phyloP scores from a whole-genome alignment of 2,329 filamentous ascomycete genomes.

The Ambrosiella beaveri region DNA sequence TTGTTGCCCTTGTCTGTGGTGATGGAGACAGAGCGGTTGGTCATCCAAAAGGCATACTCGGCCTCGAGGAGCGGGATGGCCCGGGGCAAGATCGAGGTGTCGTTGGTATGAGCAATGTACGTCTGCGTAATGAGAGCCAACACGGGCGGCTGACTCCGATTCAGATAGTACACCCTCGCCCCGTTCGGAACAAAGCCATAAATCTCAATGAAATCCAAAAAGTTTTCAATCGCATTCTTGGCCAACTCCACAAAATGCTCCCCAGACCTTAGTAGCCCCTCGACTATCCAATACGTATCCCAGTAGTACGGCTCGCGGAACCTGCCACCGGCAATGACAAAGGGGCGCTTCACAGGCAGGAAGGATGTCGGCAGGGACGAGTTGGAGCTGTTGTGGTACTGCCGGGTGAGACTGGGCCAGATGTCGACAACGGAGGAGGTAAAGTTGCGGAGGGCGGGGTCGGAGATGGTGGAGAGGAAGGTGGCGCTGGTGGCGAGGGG shows the following conservation, averaged over 20 bases:
- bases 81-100: slow-evolving; percentile 37
- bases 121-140: slow-evolving; percentile 47
- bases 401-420: slow-evolving; percentile 49
- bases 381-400: slow-evolving; percentile 38
- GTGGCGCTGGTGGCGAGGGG: slow-evolving; percentile 37
- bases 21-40: slow-evolving; percentile 41
- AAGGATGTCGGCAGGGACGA: slow-evolving; percentile 45
- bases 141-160: slow-evolving; percentile 49
- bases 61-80: slow-evolving; percentile 44
- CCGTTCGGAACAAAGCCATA: slow-evolving; percentile 54
- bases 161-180: slow-evolving; percentile 49
- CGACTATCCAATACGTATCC: slow-evolving; percentile 53
- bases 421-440: slow-evolving; percentile 47
- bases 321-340: slow-evolving; percentile 54
- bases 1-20: slow-evolving; percentile 21
- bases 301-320: slow-evolving; percentile 57
- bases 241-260: slow-evolving; percentile 46
- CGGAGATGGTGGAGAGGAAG: slow-evolving; percentile 40
- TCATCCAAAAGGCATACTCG: slow-evolving; percentile 46
- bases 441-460: slow-evolving; percentile 42
- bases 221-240: slow-evolving; percentile 52
- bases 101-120: slow-evolving; percentile 48
- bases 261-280: slow-evolving; percentile 46
- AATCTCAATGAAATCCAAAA: slow-evolving; percentile 46
- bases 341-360: slow-evolving; percentile 47